phyloP scores from a whole-genome alignment of 2,329 filamentous ascomycete genomes.

The Exophiala xenobiotica region DNA sequence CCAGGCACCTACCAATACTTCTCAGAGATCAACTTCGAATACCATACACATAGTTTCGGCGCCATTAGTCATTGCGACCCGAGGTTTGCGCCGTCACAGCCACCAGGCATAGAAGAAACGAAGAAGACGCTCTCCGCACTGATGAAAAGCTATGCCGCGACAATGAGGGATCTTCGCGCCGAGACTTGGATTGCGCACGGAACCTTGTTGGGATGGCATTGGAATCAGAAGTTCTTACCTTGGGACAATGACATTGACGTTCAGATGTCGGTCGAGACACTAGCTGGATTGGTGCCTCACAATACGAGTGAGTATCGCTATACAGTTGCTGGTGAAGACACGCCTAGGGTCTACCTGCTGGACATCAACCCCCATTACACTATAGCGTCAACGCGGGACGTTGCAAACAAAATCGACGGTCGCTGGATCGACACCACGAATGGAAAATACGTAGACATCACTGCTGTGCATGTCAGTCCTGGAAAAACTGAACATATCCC shows the following conservation, averaged over 20 bases:
- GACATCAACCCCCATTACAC: constrained; percentile 21
- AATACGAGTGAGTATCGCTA: constrained; percentile 19
- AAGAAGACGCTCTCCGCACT: constrained; percentile 1
- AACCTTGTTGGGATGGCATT: constrained; percentile 19
- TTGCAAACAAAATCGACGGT: constrained; percentile 22
- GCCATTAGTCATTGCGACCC: constrained; percentile 16
- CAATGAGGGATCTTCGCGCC: constrained; percentile 11
- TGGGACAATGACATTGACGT: constrained; percentile 25
- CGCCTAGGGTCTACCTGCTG: constrained; percentile 10
- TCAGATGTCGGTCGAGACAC: constrained; percentile 12
- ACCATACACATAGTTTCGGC: constrained; percentile 15
- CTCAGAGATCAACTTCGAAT: constrained; percentile 13
- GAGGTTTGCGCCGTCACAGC: constrained; percentile 8
- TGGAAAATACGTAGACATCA: constrained; percentile 23
- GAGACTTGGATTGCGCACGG: constrained; percentile 24
- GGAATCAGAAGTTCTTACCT: constrained; percentile 21
- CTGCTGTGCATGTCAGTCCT: constrained; percentile 13
- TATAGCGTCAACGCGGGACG: constrained; percentile 12
- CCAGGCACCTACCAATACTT: constrained; percentile 21
- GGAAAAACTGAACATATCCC: neutral
- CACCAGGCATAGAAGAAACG: constrained; percentile 6
- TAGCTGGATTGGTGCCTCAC: neutral
- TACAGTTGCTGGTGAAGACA: constrained; percentile 1
- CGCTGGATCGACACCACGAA: constrained; percentile 24
- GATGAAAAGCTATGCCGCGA: constrained; percentile 10